Percentiles rank a stretch among this genome's conserved stretches.
Evolutionary conservation across 2,329 filamentous ascomycete species (phyloP).

Genomic region (Aurifilum marmelostoma): DNA sequence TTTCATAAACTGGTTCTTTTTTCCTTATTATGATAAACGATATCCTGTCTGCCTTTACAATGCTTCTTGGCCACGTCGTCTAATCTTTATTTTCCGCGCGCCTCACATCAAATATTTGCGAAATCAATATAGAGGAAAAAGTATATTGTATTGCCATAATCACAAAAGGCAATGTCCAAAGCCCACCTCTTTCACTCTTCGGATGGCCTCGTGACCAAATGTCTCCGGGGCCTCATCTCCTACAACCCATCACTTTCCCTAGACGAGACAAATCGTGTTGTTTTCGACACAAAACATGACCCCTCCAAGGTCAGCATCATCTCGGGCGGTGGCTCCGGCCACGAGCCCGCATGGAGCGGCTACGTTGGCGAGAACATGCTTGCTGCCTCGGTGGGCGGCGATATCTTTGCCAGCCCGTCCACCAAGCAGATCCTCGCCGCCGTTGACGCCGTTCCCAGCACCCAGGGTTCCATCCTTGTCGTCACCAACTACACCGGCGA

Average conservation of each 20-base stretch:
- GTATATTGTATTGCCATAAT: too few species aligned
- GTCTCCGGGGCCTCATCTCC: constrained; percentile 54
- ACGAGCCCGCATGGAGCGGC: constrained; percentile 66
- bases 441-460: constrained; percentile 58
- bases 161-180: constrained; percentile 48
- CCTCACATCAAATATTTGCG: too few species aligned
- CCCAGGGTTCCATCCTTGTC: constrained; percentile 60
- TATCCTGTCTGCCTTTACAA: background rate
- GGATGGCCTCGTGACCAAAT: constrained; percentile 57
- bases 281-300: constrained; percentile 52
- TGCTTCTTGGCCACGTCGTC: background rate
- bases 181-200: constrained; percentile 56
- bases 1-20: background rate
- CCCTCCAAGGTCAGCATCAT: constrained; percentile 53
- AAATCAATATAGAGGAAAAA: background rate
- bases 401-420: constrained; percentile 66
- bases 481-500: constrained; percentile 70
- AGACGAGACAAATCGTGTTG: constrained; percentile 55
- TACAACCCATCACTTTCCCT: constrained; percentile 53
- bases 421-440: constrained; percentile 65
- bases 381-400: constrained; percentile 62
- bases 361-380: constrained; percentile 66
- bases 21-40: background rate
- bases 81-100: too few species aligned
- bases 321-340: constrained; percentile 59